phyloP scores from a whole-genome alignment of 2,329 filamentous ascomycete genomes.

The Metarhizium guizhouense region DNA sequence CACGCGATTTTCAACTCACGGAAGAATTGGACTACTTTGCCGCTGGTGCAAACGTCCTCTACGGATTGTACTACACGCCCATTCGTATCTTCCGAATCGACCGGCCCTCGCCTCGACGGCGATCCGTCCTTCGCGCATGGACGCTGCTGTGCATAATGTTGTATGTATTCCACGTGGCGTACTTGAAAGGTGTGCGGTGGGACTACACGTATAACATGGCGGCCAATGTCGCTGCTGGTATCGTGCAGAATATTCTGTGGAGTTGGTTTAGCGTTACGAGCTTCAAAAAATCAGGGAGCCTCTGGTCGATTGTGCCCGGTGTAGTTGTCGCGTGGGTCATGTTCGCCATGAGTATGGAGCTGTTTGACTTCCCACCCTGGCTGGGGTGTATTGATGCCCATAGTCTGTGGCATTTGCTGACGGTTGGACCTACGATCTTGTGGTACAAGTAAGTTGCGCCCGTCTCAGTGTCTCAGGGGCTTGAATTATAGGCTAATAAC shows the following conservation, averaged over 20 bases:
- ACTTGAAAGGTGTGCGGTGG: conserved; percentile 79
- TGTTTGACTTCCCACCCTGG: conserved; percentile 87
- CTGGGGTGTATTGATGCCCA: conserved; percentile 83
- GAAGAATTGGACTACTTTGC: conserved; percentile 97
- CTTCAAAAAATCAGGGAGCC: conserved; percentile 60
- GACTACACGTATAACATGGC: conserved; percentile 98
- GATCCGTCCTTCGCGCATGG: conserved; percentile 60
- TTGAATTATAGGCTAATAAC: not conserved
- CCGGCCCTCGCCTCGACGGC: conserved; percentile 32
- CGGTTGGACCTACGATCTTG: conserved; percentile 76
- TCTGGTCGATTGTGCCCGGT: conserved; percentile 85
- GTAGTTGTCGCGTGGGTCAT: conserved; percentile 88
- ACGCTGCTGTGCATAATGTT: conserved; percentile 60
- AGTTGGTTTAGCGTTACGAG: conserved; percentile 69
- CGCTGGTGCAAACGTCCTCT: conserved; percentile 81
- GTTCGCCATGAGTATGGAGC: conserved; percentile 87
- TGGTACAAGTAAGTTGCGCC: conserved; percentile 78
- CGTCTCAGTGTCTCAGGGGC: not conserved
- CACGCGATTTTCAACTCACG: conserved; percentile 72
- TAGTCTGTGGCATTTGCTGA: conserved; percentile 91
- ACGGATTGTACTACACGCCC: conserved; percentile 79
- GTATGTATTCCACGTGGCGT: conserved; percentile 70
- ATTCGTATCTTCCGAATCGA: conserved; percentile 81
- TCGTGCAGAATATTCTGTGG: conserved; percentile 79
- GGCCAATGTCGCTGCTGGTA: conserved; percentile 76